Conservation (phyloP, 805 yeast genomes). For the Cyberlindnera samutprakarnensis region DNA sequence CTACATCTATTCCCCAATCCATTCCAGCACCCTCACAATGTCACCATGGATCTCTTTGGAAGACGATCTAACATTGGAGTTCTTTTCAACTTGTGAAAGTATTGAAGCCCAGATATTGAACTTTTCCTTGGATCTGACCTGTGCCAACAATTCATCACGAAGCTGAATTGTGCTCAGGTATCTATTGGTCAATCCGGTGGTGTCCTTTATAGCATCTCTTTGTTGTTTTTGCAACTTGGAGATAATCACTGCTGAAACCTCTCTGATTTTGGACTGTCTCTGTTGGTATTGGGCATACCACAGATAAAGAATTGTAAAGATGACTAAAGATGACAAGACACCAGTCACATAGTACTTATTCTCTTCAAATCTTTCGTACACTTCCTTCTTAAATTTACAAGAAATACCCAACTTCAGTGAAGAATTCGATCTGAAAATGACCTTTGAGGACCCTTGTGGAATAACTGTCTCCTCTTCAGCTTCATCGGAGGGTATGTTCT, state of each 20-base stretch:
- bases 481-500: constrained; percentile 31
- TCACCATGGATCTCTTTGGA: constrained; percentile 79
- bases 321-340: constrained; percentile 6
- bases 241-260: constrained; percentile 40
- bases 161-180: constrained; percentile 66
- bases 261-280: constrained; percentile 35
- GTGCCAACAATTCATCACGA: constrained; percentile 51
- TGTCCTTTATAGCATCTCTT: constrained; percentile 24
- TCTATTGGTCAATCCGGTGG: constrained; percentile 29
- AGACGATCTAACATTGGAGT: constrained; percentile 55
- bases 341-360: constrained; percentile 16
- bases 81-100: constrained; percentile 47
- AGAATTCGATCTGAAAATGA: constrained; percentile 68
- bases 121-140: constrained; percentile 25
- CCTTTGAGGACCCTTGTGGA: constrained; percentile 20
- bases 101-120: constrained; percentile 53
- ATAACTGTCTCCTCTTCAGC: constrained; percentile 31
- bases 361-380: constrained; percentile 30
- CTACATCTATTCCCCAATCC: constrained; percentile 44
- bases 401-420: constrained; percentile 49
- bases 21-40: constrained; percentile 81
- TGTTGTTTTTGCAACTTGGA: constrained; percentile 43
- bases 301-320: constrained; percentile 21
- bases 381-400: constrained; percentile 48
- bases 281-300: constrained; percentile 30